phyloP scores from a whole-genome alignment of 2,329 filamentous ascomycete species.

The Drechslera avenae region DNA sequence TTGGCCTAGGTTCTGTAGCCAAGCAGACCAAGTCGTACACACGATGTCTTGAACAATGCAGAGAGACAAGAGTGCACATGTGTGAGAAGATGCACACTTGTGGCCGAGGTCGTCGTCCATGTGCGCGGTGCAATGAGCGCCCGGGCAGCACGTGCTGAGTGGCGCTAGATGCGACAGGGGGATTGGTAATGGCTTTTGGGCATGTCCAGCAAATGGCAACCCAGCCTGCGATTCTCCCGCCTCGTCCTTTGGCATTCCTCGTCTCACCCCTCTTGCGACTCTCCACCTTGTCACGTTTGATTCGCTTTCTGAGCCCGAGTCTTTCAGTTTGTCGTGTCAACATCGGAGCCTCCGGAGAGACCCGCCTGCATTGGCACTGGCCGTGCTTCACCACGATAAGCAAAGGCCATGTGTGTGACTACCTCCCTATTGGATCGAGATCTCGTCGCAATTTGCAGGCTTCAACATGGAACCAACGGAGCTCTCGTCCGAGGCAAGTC shows the following conservation, averaged over 20 bases:
- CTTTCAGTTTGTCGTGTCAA: not conserved
- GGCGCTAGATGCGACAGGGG: constrained; percentile 40
- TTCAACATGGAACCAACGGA: not conserved
- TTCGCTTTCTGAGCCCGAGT: too few relatives aligned
- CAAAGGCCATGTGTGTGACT: not conserved
- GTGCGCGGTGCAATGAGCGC: constrained; percentile 35
- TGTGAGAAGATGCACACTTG: constrained; percentile 14
- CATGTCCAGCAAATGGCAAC: constrained; percentile 8
- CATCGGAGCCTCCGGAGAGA: not conserved
- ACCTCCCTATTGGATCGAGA: not conserved
- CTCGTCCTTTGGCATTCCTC: not conserved
- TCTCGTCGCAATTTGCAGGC: not conserved
- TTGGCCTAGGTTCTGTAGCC: constrained; percentile 18
- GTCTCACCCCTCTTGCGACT: not conserved
- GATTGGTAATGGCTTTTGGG: constrained; percentile 42
- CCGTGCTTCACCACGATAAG: constrained; percentile 2
- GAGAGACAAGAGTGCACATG: not conserved
- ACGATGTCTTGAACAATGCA: not conserved
- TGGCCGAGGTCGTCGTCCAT: constrained; percentile 35
- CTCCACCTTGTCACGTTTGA: not conserved
- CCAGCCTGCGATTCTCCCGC: constrained; percentile 2
- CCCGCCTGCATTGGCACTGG: constrained; percentile 1
- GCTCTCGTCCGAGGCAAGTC: not conserved
- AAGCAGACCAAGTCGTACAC: not conserved
- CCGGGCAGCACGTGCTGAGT: constrained; percentile 24